phyloP scores from a whole-genome alignment of 129 eudicot genomes.

The Lactuca sativa region DNA sequence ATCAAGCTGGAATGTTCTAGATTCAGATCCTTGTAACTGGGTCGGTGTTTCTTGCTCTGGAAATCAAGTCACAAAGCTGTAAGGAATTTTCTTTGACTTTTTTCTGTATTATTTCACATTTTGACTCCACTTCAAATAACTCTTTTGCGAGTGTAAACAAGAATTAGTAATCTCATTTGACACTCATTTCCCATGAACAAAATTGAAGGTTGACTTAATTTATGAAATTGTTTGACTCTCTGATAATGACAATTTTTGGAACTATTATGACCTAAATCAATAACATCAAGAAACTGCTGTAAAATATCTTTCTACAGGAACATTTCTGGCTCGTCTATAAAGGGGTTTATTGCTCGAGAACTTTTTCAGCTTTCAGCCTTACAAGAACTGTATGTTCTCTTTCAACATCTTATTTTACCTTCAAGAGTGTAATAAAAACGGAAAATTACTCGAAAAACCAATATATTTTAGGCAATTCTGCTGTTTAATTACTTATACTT shows the following conservation, averaged over 20 bases:
- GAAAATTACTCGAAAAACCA: not conserved
- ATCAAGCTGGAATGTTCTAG: conserved; percentile 43
- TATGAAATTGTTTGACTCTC: conserved; percentile 14
- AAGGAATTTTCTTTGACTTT: conserved; percentile 29
- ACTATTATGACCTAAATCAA: not conserved
- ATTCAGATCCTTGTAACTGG: conserved; percentile 87
- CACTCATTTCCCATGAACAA: conserved; percentile 2
- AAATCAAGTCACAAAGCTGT: conserved; percentile 38
- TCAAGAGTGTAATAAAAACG: not conserved
- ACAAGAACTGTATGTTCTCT: conserved; percentile 71
- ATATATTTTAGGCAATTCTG: not conserved
- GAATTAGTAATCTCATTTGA: conserved; percentile 14
- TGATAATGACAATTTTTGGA: conserved; percentile 12
- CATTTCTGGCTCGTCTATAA: conserved; percentile 72
- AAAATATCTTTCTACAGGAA: conserved; percentile 52
- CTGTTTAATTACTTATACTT: not conserved
- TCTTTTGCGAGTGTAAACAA: conserved; percentile 14
- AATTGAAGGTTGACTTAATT: conserved; percentile 23
- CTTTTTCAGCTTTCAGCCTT: conserved; percentile 60
- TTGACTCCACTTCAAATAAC: conserved; percentile 13
- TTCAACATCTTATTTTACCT: conserved; percentile 11
- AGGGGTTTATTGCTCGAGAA: conserved; percentile 81
- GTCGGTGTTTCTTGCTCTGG: conserved; percentile 47
- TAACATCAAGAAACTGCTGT: not conserved
- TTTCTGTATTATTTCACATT: not conserved